These are phyloP conservation scores for Teunomyces atbi DNA, from an alignment of 805 yeast species.

Conservation along the genomic window DNA sequence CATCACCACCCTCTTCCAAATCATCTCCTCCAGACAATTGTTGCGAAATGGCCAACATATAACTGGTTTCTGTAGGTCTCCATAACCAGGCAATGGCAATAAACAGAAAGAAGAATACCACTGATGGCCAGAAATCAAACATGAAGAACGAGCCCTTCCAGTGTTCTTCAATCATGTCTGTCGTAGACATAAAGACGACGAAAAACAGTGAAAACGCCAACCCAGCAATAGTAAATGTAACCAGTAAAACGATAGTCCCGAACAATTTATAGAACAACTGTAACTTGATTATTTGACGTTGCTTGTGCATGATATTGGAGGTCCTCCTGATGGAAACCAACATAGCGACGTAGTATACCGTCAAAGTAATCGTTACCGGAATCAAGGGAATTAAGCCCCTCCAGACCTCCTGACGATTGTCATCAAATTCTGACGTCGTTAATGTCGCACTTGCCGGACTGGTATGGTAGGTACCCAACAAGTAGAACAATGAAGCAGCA, in stretches of 20 bases:
- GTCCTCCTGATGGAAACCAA: constrained; percentile 74
- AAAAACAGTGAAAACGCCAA: constrained; percentile 67
- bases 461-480: constrained; percentile 31
- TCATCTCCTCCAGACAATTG: constrained; percentile 59
- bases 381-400: constrained; percentile 59
- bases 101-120: constrained; percentile 81
- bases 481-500: constrained; percentile 32
- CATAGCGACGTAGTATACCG: constrained; percentile 71
- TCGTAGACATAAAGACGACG: constrained; percentile 68
- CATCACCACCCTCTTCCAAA: constrained; percentile 57
- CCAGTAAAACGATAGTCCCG: constrained; percentile 68
- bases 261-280: constrained; percentile 80
- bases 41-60: constrained; percentile 90
- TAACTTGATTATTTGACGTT: constrained; percentile 89
- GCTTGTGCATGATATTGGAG: constrained; percentile 68
- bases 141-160: constrained; percentile 92
- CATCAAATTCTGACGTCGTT: constrained; percentile 19
- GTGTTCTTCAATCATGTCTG: constrained; percentile 76
- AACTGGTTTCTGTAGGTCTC: constrained; percentile 97
- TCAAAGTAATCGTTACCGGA: constrained; percentile 70
- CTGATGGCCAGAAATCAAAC: constrained; percentile 92
- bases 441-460: constrained; percentile 32
- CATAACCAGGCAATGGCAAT: constrained; percentile 84
- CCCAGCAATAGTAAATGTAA: constrained; percentile 69
- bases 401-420: constrained; percentile 45